phyloP scores from a whole-genome alignment of 2,329 filamentous ascomycete genomes.

The Neofusicoccum kwambonambiense region DNA sequence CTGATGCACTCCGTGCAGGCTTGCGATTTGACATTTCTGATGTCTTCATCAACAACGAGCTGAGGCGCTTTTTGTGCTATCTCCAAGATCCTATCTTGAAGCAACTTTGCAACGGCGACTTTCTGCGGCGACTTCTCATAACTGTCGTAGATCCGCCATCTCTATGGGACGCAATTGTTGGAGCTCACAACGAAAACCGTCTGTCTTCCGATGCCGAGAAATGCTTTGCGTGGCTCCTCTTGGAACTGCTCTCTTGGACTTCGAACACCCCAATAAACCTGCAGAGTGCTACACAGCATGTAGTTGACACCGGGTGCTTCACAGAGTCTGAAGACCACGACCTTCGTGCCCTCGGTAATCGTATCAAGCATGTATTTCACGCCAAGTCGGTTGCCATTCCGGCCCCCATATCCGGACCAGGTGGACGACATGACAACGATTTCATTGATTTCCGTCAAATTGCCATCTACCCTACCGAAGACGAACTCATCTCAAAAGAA shows the following conservation, averaged over 20 bases:
- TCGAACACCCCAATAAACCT: neutral
- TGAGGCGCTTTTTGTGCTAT: slow-evolving; percentile 35
- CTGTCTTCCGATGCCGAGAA: slow-evolving; percentile 28
- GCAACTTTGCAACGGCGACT: slow-evolving; percentile 50
- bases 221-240: slow-evolving; percentile 40
- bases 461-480: slow-evolving; percentile 62
- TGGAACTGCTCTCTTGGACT: slow-evolving; percentile 46
- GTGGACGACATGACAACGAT: slow-evolving; percentile 75
- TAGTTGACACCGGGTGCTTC: slow-evolving; percentile 11
- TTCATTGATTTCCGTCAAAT: slow-evolving; percentile 60
- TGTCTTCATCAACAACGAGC: slow-evolving; percentile 46
- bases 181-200: slow-evolving; percentile 25
- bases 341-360: slow-evolving; percentile 58
- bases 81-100: slow-evolving; percentile 47
- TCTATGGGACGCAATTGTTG: slow-evolving; percentile 53
- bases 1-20: slow-evolving; percentile 38
- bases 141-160: slow-evolving; percentile 53
- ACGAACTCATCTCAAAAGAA: slow-evolving; percentile 59
- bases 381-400: slow-evolving; percentile 30
- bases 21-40: slow-evolving; percentile 46
- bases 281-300: neutral
- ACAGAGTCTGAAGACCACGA: slow-evolving; percentile 43
- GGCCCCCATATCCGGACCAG: slow-evolving; percentile 40
- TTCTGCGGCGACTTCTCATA: slow-evolving; percentile 49
- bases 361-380: slow-evolving; percentile 43